These are phyloP conservation scores for Talaromyces pinophilus DNA, from an alignment of 2,329 filamentous ascomycete species.

Conservation along the genomic window DNA sequence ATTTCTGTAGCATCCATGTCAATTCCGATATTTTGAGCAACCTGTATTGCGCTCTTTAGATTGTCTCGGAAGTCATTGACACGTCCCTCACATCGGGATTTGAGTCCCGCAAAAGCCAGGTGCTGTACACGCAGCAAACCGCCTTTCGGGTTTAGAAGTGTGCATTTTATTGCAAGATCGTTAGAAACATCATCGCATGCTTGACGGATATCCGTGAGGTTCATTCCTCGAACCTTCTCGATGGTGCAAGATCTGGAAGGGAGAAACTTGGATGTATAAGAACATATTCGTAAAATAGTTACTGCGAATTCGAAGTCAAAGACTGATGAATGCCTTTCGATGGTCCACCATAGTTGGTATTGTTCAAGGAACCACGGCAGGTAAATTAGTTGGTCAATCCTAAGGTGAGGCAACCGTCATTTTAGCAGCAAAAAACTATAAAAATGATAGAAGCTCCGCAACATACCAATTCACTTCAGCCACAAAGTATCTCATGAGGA, in stretches of 20 bases:
- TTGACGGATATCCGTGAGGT: neutral
- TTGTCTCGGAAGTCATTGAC: neutral
- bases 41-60: neutral
- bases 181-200: neutral
- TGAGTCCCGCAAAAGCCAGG: neutral
- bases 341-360: slow-evolving; percentile 8
- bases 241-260: neutral
- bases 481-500: neutral
- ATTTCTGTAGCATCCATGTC: neutral
- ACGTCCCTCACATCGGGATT: neutral
- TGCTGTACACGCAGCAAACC: neutral
- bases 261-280: neutral
- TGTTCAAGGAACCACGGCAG: neutral
- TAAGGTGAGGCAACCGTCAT: neutral
- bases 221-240: neutral
- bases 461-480: slow-evolving; percentile 5
- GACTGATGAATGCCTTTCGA: neutral
- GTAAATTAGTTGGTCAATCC: slow-evolving; percentile 6
- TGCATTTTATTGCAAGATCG: neutral
- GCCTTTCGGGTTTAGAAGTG: neutral
- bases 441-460: neutral
- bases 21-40: slow-evolving; percentile 2
- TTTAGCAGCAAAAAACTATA: neutral
- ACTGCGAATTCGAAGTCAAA: neutral
- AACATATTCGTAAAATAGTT: neutral